Evolutionary conservation across 768 basidiomycete genomes (phyloP).

Genomic region (Tylopilus cervinicoccineus): DNA sequence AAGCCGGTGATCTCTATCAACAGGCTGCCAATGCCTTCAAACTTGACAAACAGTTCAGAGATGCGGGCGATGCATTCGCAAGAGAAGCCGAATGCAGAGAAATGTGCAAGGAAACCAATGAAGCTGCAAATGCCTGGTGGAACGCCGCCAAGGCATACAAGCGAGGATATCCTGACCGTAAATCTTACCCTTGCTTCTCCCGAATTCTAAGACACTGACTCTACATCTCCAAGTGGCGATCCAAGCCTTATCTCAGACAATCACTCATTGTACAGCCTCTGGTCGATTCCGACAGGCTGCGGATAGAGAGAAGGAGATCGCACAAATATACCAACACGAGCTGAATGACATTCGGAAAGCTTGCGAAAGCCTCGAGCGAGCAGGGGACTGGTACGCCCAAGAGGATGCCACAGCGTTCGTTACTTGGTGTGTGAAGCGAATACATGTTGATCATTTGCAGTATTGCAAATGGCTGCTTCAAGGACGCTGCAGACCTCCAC

Average conservation of each 20-base stretch:
- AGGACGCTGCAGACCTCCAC: conserved; percentile 93
- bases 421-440: background rate
- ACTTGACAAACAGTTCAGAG: conserved; percentile 87
- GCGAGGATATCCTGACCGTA: conserved; percentile 79
- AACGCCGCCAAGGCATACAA: conserved; percentile 97
- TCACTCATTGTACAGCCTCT: conserved; percentile 72
- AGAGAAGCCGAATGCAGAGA: conserved; percentile 94
- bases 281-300: conserved; percentile 97
- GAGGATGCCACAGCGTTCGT: conserved; percentile 95
- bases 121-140: conserved; percentile 99
- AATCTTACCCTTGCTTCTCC: conserved; percentile 26
- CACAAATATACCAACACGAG: conserved; percentile 87
- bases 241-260: conserved; percentile 79
- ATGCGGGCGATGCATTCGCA: conserved; percentile 88
- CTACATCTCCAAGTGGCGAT: conserved; percentile 66
- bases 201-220: conserved; percentile 7
- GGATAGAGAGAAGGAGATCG: conserved; percentile 97
- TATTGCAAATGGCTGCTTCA: conserved; percentile 93
- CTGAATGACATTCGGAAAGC: conserved; percentile 75
- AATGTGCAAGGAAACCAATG: conserved; percentile 80
- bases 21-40: conserved; percentile 93
- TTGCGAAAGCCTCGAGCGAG: conserved; percentile 86
- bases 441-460: conserved; percentile 39
- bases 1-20: conserved; percentile 93
- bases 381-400: conserved; percentile 96